Evolutionary conservation across 352 stramenopile genomes (phyloP).

Genomic region (Pythium diclinum): DNA sequence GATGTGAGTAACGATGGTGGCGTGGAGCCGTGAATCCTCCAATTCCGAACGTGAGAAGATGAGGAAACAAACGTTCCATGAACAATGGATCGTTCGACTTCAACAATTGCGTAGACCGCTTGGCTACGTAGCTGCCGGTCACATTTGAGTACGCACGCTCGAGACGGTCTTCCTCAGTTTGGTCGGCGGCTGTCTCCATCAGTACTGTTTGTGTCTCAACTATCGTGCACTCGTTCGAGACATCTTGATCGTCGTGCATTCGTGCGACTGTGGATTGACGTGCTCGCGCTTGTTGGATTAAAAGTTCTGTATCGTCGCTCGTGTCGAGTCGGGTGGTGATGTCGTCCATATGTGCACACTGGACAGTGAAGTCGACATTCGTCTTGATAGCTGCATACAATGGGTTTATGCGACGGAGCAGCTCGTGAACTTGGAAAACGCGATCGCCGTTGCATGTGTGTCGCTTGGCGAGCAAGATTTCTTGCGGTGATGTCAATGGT

Average conservation of each 20-base stretch:
- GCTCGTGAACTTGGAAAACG: not conserved
- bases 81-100: slow-evolving; percentile 10
- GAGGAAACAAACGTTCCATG: slow-evolving; percentile 20
- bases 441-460: slow-evolving; percentile 14
- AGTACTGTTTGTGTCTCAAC: slow-evolving; percentile 16
- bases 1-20: slow-evolving; percentile 11
- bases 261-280: slow-evolving; percentile 4
- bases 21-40: slow-evolving; percentile 7
- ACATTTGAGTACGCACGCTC: not conserved
- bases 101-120: slow-evolving; percentile 10
- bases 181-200: slow-evolving; percentile 14
- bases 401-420: slow-evolving; percentile 13
- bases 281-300: not conserved
- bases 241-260: not conserved
- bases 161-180: too few species aligned
- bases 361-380: not conserved
- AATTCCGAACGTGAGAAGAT: slow-evolving; percentile 11
- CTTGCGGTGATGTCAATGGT: slow-evolving; percentile 14
- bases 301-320: not conserved
- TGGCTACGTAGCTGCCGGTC: slow-evolving; percentile 6
- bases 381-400: not conserved
- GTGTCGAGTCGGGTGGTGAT: too few species aligned
- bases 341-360: too few species aligned
- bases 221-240: not conserved
- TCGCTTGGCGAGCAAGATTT: slow-evolving; percentile 12